Evolutionary conservation across 2,329 filamentous ascomycete genomes (phyloP).

Genomic region (Phialophora macrospora): DNA sequence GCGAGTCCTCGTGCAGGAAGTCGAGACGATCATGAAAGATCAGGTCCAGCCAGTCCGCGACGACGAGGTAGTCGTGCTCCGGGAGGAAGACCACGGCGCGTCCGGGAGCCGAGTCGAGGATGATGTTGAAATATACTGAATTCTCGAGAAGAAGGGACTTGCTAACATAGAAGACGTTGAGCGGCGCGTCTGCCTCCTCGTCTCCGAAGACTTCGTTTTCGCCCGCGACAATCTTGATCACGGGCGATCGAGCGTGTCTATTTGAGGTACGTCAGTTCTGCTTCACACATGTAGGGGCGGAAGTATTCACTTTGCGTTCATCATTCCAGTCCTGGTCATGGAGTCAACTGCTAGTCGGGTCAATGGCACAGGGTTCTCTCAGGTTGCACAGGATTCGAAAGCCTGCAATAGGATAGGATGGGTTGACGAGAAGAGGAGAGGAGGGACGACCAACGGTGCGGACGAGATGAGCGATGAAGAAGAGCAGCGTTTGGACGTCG

Average conservation of each 20-base stretch:
- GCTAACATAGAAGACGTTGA: slow-evolving; percentile 30
- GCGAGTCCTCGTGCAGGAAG: background rate
- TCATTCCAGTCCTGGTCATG: background rate
- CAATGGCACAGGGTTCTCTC: background rate
- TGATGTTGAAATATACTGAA: slow-evolving; percentile 21
- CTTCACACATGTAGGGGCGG: background rate
- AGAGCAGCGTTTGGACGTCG: background rate
- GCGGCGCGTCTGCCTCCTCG: background rate
- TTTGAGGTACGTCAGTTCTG: background rate
- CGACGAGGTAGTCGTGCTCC: slow-evolving; percentile 6
- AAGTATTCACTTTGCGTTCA: slow-evolving; percentile 1
- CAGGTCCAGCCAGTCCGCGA: slow-evolving; percentile 21
- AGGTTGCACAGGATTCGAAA: background rate
- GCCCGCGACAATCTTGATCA: slow-evolving; percentile 23
- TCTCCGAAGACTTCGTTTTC: slow-evolving; percentile 14
- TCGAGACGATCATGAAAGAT: slow-evolving; percentile 7
- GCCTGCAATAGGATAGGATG: background rate
- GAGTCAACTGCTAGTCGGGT: background rate
- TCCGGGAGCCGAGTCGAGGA: slow-evolving; percentile 19
- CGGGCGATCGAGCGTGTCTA: slow-evolving; percentile 23
- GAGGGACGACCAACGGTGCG: too few relatives aligned
- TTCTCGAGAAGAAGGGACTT: slow-evolving; percentile 21
- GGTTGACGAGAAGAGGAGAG: background rate
- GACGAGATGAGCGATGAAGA: background rate
- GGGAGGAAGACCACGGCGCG: slow-evolving; percentile 12